Percentiles rank a stretch among this genome's conserved stretches.
Evolutionary conservation across 148 eudicot species (phyloP).

Genomic region (Beta vulgaris): DNA sequence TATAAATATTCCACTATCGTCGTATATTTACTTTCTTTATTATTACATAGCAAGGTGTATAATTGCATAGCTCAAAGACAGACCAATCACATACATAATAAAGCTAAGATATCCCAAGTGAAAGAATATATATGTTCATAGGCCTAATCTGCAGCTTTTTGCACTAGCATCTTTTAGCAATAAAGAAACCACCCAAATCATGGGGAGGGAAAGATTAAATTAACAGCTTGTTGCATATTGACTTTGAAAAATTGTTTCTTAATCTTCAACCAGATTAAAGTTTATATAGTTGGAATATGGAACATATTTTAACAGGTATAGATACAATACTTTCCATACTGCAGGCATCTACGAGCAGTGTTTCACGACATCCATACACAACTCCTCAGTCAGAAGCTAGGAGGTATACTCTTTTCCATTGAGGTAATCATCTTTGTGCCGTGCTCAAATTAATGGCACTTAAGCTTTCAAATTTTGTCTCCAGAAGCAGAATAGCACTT

Average conservation of each 20-base stretch:
- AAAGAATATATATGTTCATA: neutral
- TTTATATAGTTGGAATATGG: neutral
- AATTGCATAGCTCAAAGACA: neutral
- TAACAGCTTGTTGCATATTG: neutral
- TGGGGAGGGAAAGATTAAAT: neutral
- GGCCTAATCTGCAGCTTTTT: neutral
- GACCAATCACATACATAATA: neutral
- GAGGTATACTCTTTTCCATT: constrained; percentile 34
- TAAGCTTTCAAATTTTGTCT: constrained; percentile 8
- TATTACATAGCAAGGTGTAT: neutral
- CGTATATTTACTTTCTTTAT: neutral
- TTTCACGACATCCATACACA: constrained; percentile 30
- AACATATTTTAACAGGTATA: neutral
- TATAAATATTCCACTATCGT: neutral
- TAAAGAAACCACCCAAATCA: neutral
- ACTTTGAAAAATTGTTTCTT: neutral
- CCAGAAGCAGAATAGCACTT: constrained; percentile 32
- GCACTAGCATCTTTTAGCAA: neutral
- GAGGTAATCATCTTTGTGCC: neutral
- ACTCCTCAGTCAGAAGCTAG: constrained; percentile 40
- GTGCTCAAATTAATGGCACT: neutral
- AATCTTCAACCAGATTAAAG: neutral
- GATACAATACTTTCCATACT: constrained; percentile 7
- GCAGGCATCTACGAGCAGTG: constrained; percentile 50
- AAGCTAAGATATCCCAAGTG: neutral